Evolutionary conservation across 306 rosid species (phyloP), one percentile per base, ranked within the genome.

Genomic region (Begonia loranthoides): DNA sequence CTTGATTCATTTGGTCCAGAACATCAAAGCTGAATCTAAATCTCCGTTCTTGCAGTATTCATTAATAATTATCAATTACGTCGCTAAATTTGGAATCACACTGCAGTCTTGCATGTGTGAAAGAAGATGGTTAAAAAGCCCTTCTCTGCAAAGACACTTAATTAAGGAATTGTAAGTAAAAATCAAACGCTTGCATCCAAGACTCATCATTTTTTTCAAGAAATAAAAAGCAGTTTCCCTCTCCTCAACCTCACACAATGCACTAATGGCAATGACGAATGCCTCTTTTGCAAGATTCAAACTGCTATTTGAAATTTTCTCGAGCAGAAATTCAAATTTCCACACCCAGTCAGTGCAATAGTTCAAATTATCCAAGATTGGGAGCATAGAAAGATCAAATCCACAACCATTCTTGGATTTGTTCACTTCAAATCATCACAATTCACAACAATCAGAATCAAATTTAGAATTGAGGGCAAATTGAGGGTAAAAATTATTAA

Each of bases 371-470:
- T 46, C 48, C 41, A 50, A 58, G 51, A 16, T 48, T 44, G 60
- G 28, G 49, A 66, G 38, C 36, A 47, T 47, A 59, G 59, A 64
- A 45, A 46, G 59, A 62, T 75, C 70, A 43, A 49, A 34, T 22
- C 70, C 76, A 62, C 76, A 66, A 11, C 73, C 76, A 63, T 66
- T 75, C 66, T 52, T 51, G 36, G 66, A 64, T n/a, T n/a, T n/a
- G n/a, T n/a, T n/a, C n/a, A n/a, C n/a, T n/a, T n/a, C n/a, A n/a
- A n/a, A n/a, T n/a, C n/a, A n/a, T n/a, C n/a, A n/a, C n/a, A n/a
- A n/a, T n/a, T n/a, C n/a, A n/a, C n/a, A n/a, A n/a, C n/a, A n/a
- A n/a, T n/a, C n/a, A n/a, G n/a, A n/a, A n/a, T n/a, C n/a, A n/a
- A n/a, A n/a, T n/a, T n/a, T n/a, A n/a, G n/a, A n/a, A n/a, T n/a